Evolutionary conservation across 2,329 filamentous ascomycete species (phyloP).

Genomic region (Acephala macrosclerotiorum): DNA sequence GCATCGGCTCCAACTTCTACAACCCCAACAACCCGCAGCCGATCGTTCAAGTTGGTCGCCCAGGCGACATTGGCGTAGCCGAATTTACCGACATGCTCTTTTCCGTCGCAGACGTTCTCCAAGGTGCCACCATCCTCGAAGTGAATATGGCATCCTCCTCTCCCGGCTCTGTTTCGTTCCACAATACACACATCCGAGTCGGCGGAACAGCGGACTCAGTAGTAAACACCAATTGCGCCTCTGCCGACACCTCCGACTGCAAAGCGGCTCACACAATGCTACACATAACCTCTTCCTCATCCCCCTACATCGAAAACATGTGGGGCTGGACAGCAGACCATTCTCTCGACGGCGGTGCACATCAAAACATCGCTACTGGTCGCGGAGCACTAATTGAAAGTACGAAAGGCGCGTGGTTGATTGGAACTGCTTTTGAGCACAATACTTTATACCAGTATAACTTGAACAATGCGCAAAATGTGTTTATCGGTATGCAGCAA

Average conservation of each 20-base stretch:
- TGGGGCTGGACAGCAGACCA: slow-evolving; percentile 56
- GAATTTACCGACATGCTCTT: slow-evolving; percentile 70
- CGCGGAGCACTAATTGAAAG: slow-evolving; percentile 56
- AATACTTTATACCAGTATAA: slow-evolving; percentile 39
- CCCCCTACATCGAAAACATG: slow-evolving; percentile 53
- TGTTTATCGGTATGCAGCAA: slow-evolving; percentile 27
- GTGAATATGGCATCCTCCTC: slow-evolving; percentile 49
- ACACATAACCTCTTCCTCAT: slow-evolving; percentile 28
- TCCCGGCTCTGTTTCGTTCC: neutral
- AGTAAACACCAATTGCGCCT: slow-evolving; percentile 21
- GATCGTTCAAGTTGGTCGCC: slow-evolving; percentile 57
- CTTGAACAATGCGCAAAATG: slow-evolving; percentile 40
- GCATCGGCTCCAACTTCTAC: slow-evolving; percentile 51
- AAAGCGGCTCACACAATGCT: neutral
- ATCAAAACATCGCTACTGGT: slow-evolving; percentile 52
- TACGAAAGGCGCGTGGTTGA: slow-evolving; percentile 58
- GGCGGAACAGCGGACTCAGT: slow-evolving; percentile 50
- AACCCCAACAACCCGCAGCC: slow-evolving; percentile 51
- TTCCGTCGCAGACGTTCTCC: slow-evolving; percentile 9
- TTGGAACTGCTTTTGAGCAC: slow-evolving; percentile 59
- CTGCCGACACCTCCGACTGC: slow-evolving; percentile 59
- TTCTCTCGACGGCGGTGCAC: slow-evolving; percentile 24
- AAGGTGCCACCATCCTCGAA: slow-evolving; percentile 57
- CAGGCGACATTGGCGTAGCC: slow-evolving; percentile 62
- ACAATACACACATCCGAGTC: slow-evolving; percentile 40